Base-by-base conservation (phyloP, 331 rosid genomes). In the Arachis monticola region DNA sequence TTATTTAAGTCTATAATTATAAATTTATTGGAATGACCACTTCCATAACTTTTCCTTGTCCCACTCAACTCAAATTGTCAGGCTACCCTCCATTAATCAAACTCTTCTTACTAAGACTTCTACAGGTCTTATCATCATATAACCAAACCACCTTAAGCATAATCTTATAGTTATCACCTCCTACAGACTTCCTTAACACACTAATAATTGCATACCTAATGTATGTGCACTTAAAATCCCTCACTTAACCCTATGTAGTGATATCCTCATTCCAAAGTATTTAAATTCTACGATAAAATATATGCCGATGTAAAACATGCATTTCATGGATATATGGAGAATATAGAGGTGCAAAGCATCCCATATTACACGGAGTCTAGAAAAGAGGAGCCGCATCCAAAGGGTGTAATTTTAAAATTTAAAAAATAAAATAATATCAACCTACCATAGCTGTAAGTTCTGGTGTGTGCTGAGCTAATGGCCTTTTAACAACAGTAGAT, bases 401-500 rank as follows among this genome's bases (percentile, higher is more conserved):
- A 35, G 40, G 40, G 3, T 35, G 40, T 35, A 35, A 35, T 35
- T 35, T 63, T 46, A 61, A 57, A 77, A 56, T 35, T 35, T 56
- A 45, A 48, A 8, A 5, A 22, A 72, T 13, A 30, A 52, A 48
- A 6, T 3, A 10, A 35, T 35, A 35, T 67, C 76, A 69, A 76
- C 92, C 86, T 40, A 95, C 99, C 99, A 95, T 95, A 57, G 99
- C 77, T 47, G 98, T 95, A 67, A 95, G 99, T 78, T 95, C 99
- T 47, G 99, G 99, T 75, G 97, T 95, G 88, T 95, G 99, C 90
- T 95, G 99, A 73, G 99, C 99, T 50, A 95, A 83, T 57, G 99
- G 99, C 73, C 96, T 87, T 85, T 90, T 95, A 72, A 95, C 96
- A 71, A 95, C 99, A 41, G 99, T 95, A 70, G 99, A 91, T 41